These are phyloP conservation scores for Aurinia saxatilis DNA, from an alignment of 345 rosid species.

Conservation along the genomic window DNA sequence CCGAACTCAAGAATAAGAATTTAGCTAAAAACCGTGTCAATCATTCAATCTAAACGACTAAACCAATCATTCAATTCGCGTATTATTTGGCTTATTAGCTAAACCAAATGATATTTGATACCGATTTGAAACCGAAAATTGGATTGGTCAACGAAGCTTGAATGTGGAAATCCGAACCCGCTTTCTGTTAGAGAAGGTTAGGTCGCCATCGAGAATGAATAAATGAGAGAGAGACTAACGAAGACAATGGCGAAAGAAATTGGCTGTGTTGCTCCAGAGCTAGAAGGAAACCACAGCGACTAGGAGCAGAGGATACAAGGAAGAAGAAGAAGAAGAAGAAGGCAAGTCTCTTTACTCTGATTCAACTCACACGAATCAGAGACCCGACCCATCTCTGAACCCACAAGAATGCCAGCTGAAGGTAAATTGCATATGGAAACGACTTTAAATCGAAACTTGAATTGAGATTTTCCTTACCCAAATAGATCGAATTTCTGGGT, in stretches of 20 bases:
- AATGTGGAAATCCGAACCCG: background rate
- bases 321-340: slow-evolving; percentile 19
- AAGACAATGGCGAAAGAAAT: slow-evolving; percentile 14
- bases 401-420: slow-evolving; percentile 69
- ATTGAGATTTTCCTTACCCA: slow-evolving; percentile 10
- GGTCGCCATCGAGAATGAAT: slow-evolving; percentile 6
- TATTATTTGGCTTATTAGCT: too few species aligned
- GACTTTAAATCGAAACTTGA: slow-evolving; percentile 2
- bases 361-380: slow-evolving; percentile 25
- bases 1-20: too few species aligned
- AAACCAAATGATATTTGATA: too few species aligned
- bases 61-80: too few species aligned
- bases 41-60: too few species aligned
- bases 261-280: slow-evolving; percentile 4
- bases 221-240: slow-evolving; percentile 6
- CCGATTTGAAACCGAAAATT: background rate
- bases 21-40: too few species aligned
- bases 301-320: slow-evolving; percentile 15
- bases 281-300: slow-evolving; percentile 16
- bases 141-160: slow-evolving; percentile 7
- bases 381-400: slow-evolving; percentile 16
- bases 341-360: slow-evolving; percentile 14
- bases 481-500: slow-evolving; percentile 11
- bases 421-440: slow-evolving; percentile 37
- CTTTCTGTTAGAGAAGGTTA: background rate